phyloP scores from a whole-genome alignment of 805 yeast species.

The Wickerhamomyces tratensis region DNA sequence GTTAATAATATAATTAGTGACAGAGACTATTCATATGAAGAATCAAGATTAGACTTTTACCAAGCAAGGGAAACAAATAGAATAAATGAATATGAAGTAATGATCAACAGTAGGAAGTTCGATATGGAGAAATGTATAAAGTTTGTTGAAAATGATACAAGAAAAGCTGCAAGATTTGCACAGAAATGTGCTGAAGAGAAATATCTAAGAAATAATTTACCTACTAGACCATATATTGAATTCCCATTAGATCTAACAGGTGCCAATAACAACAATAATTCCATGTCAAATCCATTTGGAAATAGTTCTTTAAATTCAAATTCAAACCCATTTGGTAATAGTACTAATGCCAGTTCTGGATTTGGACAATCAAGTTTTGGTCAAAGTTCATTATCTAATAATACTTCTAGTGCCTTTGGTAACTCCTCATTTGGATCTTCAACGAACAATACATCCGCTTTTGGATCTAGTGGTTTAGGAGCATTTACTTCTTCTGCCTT shows the following conservation, averaged over 20 bases:
- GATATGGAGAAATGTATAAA: constrained; percentile 37
- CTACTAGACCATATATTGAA: constrained; percentile 23
- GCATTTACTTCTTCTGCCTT: constrained; percentile 1
- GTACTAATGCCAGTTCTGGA: constrained; percentile 1
- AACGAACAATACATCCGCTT: constrained; percentile 5
- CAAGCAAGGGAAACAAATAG: constrained; percentile 30
- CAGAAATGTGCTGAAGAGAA: constrained; percentile 32
- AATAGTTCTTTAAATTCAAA: neutral
- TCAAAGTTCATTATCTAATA: too few species aligned
- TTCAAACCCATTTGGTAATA: constrained; percentile 16
- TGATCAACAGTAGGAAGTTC: constrained; percentile 29
- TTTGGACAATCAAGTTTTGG: neutral
- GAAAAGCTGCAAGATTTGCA: constrained; percentile 47
- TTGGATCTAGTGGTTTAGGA: constrained; percentile 15
- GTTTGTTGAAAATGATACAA: constrained; percentile 28
- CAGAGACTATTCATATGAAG: constrained; percentile 47
- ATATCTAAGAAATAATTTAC: constrained; percentile 16
- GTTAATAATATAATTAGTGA: constrained; percentile 37
- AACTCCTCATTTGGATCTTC: constrained; percentile 14
- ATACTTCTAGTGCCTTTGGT: constrained; percentile 10
- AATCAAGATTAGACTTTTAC: constrained; percentile 35
- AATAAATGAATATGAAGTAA: constrained; percentile 28
- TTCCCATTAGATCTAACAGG: constrained; percentile 24
- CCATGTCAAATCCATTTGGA: neutral
- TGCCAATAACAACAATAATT: neutral